These are phyloP conservation scores for Glycine latifolia DNA, from an alignment of 306 rosid genomes.

Conservation along the genomic window DNA sequence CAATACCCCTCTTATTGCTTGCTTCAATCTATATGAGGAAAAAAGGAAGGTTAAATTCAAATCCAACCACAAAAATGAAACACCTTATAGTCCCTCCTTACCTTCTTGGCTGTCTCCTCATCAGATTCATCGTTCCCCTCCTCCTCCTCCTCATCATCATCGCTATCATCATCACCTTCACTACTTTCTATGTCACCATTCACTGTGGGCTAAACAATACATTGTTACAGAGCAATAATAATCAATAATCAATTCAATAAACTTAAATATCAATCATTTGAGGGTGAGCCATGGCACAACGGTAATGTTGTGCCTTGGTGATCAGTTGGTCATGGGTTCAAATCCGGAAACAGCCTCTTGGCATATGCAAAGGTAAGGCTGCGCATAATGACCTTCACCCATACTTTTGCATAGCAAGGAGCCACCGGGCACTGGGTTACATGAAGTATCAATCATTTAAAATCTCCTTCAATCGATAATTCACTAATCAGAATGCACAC, in stretches of 20 bases:
- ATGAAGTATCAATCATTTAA: background rate
- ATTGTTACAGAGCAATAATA: background rate
- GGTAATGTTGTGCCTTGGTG: too few relatives aligned
- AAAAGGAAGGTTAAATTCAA: background rate
- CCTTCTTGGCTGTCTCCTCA: constrained; percentile 18
- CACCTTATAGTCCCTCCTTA: background rate
- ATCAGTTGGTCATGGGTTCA: too few relatives aligned
- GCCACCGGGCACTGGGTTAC: too few relatives aligned
- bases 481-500: background rate
- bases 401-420: too few relatives aligned
- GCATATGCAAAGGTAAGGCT: too few relatives aligned
- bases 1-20: constrained; percentile 4
- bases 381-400: too few relatives aligned
- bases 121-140: background rate
- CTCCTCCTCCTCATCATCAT: background rate
- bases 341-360: too few relatives aligned
- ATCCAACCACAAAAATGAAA: background rate
- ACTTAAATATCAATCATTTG: background rate
- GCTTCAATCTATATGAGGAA: background rate
- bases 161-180: constrained; percentile 1
- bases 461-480: background rate
- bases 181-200: constrained; percentile 13
- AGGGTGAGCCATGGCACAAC: too few relatives aligned
- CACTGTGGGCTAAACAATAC: background rate
- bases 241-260: background rate